Evolutionary conservation across 2,329 filamentous ascomycete genomes (phyloP), one percentile per base, ranked within the genome.

Genomic region (Neofusicoccum ribis): DNA sequence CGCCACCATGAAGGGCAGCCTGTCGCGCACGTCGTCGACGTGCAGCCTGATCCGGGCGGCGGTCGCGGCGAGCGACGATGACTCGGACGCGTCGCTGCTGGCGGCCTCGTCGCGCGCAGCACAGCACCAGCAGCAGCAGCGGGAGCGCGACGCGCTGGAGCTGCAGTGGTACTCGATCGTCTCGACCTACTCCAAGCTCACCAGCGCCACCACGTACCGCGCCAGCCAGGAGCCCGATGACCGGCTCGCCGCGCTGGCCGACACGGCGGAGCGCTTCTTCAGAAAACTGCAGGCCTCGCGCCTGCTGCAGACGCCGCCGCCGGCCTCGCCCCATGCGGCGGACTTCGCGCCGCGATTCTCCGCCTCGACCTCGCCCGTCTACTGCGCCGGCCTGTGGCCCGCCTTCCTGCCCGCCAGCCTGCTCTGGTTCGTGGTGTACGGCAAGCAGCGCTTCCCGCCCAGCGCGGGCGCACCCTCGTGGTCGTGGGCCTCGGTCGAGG

Each of bases 131-230:
- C 41, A 12, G 3, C 43, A 15, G 11, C 43, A 36, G 20, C 41
- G 15, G 3, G 27, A 59, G 6, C 54, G n/a, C 54, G 41, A 59
- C 41, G 41, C 41, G 7, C 27, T 60, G 34, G 56, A 47, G 31
- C 43, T 47, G 31, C 27, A 41, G 41, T 60, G 56, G 56, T 46
- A 47, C 31, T 60, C 56, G 23, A 47, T 41, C 56, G 56, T 60
- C 12, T 37, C 56, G n/a, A 31, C 56, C 41, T 60, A 60, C 39
- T 47, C 56, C 43, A 60, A 60, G 56, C 56, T 60, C 27, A 58
- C 54, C 20, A 47, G n/a, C 56, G 27, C 41, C 15, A 41, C 37
- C 52, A 4, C 9, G 37, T 39, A 20, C 51, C 8, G 15, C 3
- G 34, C n/a, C 34, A 9, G 20, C 39, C 20, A 17, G 23, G 39